Percentiles rank a stretch among this genome's conserved stretches.
Conservation (phyloP, 2,329 filamentous ascomycete species). For the Pseudogymnoascus sp. region DNA sequence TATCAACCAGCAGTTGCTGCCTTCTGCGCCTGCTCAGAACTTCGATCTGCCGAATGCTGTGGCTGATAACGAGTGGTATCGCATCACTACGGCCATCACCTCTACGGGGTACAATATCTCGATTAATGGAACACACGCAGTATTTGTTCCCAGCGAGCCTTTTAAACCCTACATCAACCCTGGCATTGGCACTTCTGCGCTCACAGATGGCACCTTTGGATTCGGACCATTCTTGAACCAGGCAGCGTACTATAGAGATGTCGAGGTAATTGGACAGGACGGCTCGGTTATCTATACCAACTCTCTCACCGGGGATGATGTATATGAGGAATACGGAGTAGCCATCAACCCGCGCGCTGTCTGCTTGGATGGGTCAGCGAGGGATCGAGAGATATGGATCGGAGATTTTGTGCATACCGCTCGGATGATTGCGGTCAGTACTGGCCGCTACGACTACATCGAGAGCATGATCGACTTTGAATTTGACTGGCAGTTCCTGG, state of each 20-base stretch:
- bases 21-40: conserved; percentile 20
- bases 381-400: conserved; percentile 35
- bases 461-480: conserved; percentile 28
- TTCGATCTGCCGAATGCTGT: conserved; percentile 24
- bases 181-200: conserved; percentile 11
- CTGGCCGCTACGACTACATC: conserved; percentile 29
- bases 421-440: conserved; percentile 30
- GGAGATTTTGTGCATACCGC: conserved; percentile 36
- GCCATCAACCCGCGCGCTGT: conserved; percentile 28
- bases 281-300: conserved; percentile 28
- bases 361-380: conserved; percentile 35
- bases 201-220: conserved; percentile 29
- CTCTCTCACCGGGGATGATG: conserved; percentile 19
- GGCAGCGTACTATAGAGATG: conserved; percentile 28
- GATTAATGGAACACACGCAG: conserved; percentile 20
- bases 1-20: conserved; percentile 31
- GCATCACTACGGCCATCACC: conserved; percentile 28
- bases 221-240: conserved; percentile 36
- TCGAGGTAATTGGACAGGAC: conserved; percentile 21
- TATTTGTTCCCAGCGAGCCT: conserved; percentile 11
- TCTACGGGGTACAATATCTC: conserved; percentile 24
- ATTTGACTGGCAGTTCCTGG: conserved; percentile 21
- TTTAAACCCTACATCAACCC: conserved; percentile 11
- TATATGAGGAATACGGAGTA: conserved; percentile 32
- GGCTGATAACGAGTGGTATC: conserved; percentile 32